Evolutionary conservation across 352 stramenopile genomes (phyloP).

Genomic region (Halophytophthora polymorphica): DNA sequence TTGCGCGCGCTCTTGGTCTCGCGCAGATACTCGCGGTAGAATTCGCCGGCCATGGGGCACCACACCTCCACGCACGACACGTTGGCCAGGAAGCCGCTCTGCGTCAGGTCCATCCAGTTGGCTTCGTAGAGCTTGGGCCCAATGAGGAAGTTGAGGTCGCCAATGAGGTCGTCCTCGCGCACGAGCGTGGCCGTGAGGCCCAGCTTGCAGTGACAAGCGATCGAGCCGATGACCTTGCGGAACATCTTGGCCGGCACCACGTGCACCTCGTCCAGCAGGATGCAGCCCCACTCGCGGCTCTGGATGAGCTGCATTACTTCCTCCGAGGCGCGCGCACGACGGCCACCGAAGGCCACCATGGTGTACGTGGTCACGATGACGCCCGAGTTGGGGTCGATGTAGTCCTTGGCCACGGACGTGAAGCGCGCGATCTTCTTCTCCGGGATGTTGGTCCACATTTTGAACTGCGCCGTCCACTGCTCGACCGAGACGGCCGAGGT

Average conservation of each 20-base stretch:
- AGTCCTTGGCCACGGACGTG: slow-evolving; percentile 80
- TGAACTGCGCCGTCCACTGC: slow-evolving; percentile 98
- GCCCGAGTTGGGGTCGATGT: slow-evolving; percentile 75
- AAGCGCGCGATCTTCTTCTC: slow-evolving; percentile 86
- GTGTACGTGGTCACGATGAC: slow-evolving; percentile 98
- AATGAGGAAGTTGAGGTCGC: slow-evolving; percentile 99
- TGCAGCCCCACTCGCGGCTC: slow-evolving; percentile 97
- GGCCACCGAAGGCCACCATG: slow-evolving; percentile 95
- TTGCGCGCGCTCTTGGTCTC: slow-evolving; percentile 85
- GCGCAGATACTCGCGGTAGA: slow-evolving; percentile 92
- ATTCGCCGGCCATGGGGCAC: slow-evolving; percentile 98
- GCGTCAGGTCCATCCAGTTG: slow-evolving; percentile 99
- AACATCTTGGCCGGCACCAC: slow-evolving; percentile 99
- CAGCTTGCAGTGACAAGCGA: slow-evolving; percentile 97
- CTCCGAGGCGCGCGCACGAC: slow-evolving; percentile 88
- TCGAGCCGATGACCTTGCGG: slow-evolving; percentile 90
- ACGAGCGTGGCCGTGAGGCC: slow-evolving; percentile 98
- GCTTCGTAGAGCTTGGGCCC: slow-evolving; percentile 95
- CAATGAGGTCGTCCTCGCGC: slow-evolving; percentile 98
- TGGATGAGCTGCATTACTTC: slow-evolving; percentile 97
- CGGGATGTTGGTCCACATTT: slow-evolving; percentile 95
- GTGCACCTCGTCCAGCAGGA: slow-evolving; percentile 97
- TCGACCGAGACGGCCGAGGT: slow-evolving; percentile 97
- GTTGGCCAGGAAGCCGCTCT: slow-evolving; percentile 96
- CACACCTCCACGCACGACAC: slow-evolving; percentile 98